Conservation (phyloP, 2,329 filamentous ascomycete species). For the Penicillium sp. region DNA sequence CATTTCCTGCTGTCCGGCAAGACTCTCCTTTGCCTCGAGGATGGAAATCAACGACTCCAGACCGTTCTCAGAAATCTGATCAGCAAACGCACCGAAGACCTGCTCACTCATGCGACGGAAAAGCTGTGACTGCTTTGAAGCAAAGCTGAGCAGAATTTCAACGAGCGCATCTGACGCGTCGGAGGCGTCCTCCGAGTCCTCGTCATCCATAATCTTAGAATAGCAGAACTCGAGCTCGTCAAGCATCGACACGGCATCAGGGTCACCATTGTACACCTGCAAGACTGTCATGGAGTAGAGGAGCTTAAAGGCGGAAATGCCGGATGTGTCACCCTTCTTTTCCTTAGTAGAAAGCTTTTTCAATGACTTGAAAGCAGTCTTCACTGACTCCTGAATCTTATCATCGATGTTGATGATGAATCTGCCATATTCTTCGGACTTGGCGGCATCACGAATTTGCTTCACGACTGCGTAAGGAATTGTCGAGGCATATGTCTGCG, state of each 20-base stretch:
- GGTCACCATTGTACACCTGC: conserved; percentile 85
- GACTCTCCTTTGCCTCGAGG: conserved; percentile 74
- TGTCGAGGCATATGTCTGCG: conserved; percentile 35
- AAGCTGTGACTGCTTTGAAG: conserved; percentile 78
- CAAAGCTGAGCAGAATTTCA: conserved; percentile 86
- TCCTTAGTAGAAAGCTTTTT: conserved; percentile 41
- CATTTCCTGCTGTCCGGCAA: conserved; percentile 79
- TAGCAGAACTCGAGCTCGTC: conserved; percentile 78
- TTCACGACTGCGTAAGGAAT: conserved; percentile 43
- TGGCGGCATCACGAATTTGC: conserved; percentile 40
- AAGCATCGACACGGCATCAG: conserved; percentile 78
- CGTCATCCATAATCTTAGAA: conserved; percentile 57
- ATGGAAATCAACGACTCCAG: conserved; percentile 65
- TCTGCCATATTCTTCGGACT: conserved; percentile 38
- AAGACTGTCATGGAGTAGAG: conserved; percentile 82
- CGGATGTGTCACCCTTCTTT: conserved; percentile 45
- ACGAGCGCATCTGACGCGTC: conserved; percentile 69
- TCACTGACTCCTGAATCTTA: conserved; percentile 42
- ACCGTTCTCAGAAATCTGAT: conserved; percentile 70
- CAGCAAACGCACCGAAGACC: conserved; percentile 80
- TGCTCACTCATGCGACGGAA: conserved; percentile 84
- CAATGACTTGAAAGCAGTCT: conserved; percentile 44
- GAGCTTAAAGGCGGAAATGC: conserved; percentile 68
- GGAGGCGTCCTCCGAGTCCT: conserved; percentile 52
- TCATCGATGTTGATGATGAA: conserved; percentile 52